phyloP scores from a whole-genome alignment of 495 filamentous ascomycete species.

The Hypoxylon subgilvum region DNA sequence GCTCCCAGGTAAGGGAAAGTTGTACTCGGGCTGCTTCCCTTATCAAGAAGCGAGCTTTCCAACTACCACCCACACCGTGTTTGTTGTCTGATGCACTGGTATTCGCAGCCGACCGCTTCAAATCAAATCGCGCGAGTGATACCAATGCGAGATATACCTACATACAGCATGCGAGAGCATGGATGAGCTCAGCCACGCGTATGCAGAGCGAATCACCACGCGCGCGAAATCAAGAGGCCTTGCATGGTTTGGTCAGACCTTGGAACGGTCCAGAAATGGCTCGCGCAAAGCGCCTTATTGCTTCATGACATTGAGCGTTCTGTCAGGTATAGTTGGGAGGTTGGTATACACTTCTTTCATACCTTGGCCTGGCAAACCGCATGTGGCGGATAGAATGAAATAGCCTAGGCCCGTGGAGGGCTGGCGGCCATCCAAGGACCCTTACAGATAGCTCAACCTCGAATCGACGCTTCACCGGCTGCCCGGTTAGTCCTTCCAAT shows the following conservation, averaged over 20 bases:
- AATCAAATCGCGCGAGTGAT: constrained; percentile 10
- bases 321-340: not conserved
- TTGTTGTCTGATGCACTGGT: not conserved
- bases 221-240: not conserved
- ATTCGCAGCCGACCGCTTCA: not conserved
- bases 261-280: constrained; percentile 20
- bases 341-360: constrained; percentile 3
- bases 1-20: not conserved
- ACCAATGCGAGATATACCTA: constrained; percentile 18
- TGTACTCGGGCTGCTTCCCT: not conserved
- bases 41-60: not conserved
- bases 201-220: constrained; percentile 14
- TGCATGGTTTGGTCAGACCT: constrained; percentile 8
- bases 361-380: not conserved
- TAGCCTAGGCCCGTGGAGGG: not conserved
- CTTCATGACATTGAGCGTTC: not conserved
- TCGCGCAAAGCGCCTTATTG: not conserved
- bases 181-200: constrained; percentile 1
- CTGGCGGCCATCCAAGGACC: constrained; percentile 5
- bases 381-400: constrained; percentile 5
- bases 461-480: constrained; percentile 4
- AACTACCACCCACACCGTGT: not conserved
- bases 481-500: constrained; percentile 10
- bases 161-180: not conserved
- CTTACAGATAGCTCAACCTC: constrained; percentile 11